Conservation (phyloP, 148 eudicot species). For the Polygonum maritimum region DNA sequence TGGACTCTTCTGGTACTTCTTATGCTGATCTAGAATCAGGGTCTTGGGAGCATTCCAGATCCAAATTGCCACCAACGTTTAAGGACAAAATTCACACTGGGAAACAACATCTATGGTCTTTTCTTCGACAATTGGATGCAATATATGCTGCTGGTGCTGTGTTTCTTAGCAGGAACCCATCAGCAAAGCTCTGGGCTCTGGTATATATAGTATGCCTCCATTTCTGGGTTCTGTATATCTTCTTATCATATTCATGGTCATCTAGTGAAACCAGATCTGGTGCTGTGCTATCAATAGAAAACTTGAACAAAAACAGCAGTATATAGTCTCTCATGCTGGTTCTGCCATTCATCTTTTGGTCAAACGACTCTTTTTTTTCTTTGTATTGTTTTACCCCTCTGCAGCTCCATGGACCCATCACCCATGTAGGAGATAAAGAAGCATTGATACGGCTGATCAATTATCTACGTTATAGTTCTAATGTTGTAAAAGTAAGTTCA, state of each 20-base stretch:
- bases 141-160: constrained; percentile 60
- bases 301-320: constrained; percentile 55
- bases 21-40: constrained; percentile 48
- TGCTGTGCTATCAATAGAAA: constrained; percentile 70
- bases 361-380: not conserved
- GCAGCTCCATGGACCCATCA: not conserved
- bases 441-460: not conserved
- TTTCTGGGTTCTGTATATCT: constrained; percentile 68
- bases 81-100: constrained; percentile 57
- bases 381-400: not conserved
- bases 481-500: not conserved
- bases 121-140: constrained; percentile 73
- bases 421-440: not conserved
- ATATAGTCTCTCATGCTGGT: constrained; percentile 16
- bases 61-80: constrained; percentile 52
- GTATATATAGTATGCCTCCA: constrained; percentile 62
- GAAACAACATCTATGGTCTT: constrained; percentile 64
- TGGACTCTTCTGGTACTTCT: constrained; percentile 31
- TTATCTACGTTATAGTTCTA: not conserved
- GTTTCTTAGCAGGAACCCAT: constrained; percentile 64
- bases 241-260: constrained; percentile 54
- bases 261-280: constrained; percentile 55
- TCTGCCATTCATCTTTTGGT: not conserved
- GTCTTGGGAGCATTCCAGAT: constrained; percentile 32
- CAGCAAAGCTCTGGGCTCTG: constrained; percentile 59